Conservation (phyloP, 768 basidiomycete species). For the Chlorophyllum brunneum region DNA sequence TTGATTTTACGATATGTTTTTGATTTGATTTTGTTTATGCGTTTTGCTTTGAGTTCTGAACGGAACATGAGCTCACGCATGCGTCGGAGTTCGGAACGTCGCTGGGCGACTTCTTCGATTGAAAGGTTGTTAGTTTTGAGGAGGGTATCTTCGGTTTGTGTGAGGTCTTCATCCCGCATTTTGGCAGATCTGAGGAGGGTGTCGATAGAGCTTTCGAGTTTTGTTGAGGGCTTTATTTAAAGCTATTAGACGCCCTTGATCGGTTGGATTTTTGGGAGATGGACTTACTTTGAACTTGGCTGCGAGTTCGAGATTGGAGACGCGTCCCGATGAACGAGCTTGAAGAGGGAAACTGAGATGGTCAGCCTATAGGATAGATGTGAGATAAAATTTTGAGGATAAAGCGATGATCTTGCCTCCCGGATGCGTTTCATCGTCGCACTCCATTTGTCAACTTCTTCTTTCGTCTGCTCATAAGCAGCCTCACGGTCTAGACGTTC, state of each 20-base stretch:
- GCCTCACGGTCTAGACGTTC: conserved; percentile 91
- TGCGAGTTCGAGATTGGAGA: conserved; percentile 71
- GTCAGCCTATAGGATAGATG: conserved; percentile 54
- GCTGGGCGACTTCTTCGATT: conserved; percentile 80
- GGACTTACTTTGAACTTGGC: conserved; percentile 77
- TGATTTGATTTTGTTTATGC: conserved; percentile 93
- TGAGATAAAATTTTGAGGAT: neutral
- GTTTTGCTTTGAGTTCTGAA: conserved; percentile 85
- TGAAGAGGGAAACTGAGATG: conserved; percentile 86
- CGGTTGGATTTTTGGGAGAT: neutral
- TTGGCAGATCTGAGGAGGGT: conserved; percentile 77
- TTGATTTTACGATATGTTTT: conserved; percentile 86
- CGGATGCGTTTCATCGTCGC: conserved; percentile 89
- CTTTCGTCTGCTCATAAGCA: conserved; percentile 90
- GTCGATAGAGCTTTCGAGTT: conserved; percentile 82
- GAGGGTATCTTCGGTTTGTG: conserved; percentile 64
- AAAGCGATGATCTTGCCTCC: conserved; percentile 47
- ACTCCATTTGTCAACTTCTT: conserved; percentile 92
- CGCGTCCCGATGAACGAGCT: conserved; percentile 46
- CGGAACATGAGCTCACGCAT: conserved; percentile 94
- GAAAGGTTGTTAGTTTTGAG: conserved; percentile 78
- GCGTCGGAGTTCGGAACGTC: conserved; percentile 76
- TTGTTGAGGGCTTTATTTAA: conserved; percentile 64
- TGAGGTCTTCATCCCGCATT: conserved; percentile 77
- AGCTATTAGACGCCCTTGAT: neutral